Percentiles rank a stretch among this genome's conserved stretches.
phyloP scores from a whole-genome alignment of 768 basidiomycete species.

The Termitomyces sp. region DNA sequence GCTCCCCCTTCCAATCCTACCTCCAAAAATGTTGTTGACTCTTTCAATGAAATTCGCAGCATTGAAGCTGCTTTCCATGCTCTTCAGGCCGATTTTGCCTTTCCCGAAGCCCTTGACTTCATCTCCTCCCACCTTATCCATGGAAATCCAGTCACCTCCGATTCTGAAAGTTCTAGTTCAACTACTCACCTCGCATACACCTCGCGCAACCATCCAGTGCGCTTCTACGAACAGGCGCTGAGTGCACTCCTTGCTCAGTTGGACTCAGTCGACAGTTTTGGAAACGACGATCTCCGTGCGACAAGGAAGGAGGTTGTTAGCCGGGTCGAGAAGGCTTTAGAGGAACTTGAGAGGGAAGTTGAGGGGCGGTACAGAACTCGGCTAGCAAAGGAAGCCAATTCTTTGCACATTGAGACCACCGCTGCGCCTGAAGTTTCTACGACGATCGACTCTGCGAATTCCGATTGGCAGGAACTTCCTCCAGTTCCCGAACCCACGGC shows the following conservation, averaged over 20 bases:
- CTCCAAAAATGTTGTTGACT: slow-evolving; percentile 23
- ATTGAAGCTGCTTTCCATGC: slow-evolving; percentile 36
- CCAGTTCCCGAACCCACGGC: neutral
- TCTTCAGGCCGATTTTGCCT: slow-evolving; percentile 31
- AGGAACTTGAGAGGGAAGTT: slow-evolving; percentile 44
- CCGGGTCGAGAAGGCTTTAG: slow-evolving; percentile 50
- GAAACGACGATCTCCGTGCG: slow-evolving; percentile 45
- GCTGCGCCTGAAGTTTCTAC: neutral
- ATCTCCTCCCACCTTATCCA: slow-evolving; percentile 25
- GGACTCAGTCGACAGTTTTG: slow-evolving; percentile 57
- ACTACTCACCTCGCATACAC: slow-evolving; percentile 49
- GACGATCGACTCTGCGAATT: neutral
- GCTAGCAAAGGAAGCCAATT: slow-evolving; percentile 18
- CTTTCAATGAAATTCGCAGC: slow-evolving; percentile 32
- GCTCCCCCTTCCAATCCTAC: slow-evolving; percentile 9
- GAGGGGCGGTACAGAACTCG: slow-evolving; percentile 31
- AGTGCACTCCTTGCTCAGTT: slow-evolving; percentile 47
- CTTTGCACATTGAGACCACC: slow-evolving; percentile 2
- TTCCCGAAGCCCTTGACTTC: slow-evolving; percentile 37
- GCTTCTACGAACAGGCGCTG: slow-evolving; percentile 58
- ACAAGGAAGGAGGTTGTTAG: slow-evolving; percentile 50
- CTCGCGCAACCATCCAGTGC: slow-evolving; percentile 51
- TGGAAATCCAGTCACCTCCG: slow-evolving; percentile 13
- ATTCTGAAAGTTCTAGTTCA: slow-evolving; percentile 12
- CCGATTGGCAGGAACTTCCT: neutral